Percentiles rank a stretch among this genome's conserved stretches.
These are phyloP conservation scores for Pleodorina starrii DNA, from an alignment of 139 green algal species.

Conservation along the genomic window DNA sequence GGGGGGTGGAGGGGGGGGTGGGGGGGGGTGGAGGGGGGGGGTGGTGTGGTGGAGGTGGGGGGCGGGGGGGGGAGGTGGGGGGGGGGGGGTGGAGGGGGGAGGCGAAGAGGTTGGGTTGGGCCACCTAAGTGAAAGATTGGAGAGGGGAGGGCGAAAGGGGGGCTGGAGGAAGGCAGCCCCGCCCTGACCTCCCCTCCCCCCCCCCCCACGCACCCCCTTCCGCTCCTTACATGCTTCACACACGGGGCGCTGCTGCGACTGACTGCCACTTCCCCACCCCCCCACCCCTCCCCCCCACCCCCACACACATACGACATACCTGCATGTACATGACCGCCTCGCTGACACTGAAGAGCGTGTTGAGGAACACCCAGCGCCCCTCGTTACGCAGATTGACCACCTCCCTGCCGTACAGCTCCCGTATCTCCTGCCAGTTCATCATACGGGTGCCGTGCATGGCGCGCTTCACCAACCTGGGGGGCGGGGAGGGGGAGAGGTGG, in stretches of 20 bases:
- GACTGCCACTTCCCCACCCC: no score
- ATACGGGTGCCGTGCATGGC: conserved; percentile 96
- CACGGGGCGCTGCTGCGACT: no score
- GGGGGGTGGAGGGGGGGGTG: not conserved
- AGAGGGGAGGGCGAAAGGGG: not conserved
- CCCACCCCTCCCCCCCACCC: not conserved
- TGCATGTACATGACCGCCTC: conserved; percentile 96
- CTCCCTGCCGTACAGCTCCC: conserved; percentile 88
- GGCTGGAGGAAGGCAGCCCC: no score
- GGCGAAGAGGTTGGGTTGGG: no score
- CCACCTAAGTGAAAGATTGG: no score
- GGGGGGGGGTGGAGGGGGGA: not conserved
- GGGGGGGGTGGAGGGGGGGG: not conserved
- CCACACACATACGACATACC: conserved; percentile 48
- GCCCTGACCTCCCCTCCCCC: no score
- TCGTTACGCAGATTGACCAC: conserved; percentile 92
- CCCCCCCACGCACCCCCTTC: no score
- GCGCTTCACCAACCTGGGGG: conserved; percentile 88
- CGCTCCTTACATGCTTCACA: no score
- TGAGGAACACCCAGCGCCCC: conserved; percentile 93
- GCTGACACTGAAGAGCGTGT: conserved; percentile 95
- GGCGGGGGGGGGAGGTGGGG: not conserved
- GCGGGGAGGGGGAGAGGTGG: not conserved
- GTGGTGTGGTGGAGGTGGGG: not conserved
- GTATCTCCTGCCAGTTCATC: conserved; percentile 85